phyloP scores from a whole-genome alignment of 129 eudicot species.

The Lactuca saligna region DNA sequence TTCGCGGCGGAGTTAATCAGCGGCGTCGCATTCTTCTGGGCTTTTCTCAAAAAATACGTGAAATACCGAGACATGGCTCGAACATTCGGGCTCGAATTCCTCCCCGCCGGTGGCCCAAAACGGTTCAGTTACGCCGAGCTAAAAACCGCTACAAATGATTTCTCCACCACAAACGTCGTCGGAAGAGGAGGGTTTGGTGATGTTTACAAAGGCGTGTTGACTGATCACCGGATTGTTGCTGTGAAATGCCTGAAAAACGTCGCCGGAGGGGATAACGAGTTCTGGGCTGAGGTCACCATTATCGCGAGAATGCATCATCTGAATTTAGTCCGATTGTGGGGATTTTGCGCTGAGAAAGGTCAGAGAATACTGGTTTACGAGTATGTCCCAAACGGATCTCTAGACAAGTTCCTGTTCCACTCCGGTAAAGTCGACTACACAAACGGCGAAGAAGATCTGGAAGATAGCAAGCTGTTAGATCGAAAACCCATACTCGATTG shows the following conservation, averaged over 20 bases:
- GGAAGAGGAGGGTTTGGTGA: constrained; percentile 89
- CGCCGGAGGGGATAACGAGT: constrained; percentile 71
- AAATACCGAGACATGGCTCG: constrained; percentile 95
- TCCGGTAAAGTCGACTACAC: constrained; percentile 22
- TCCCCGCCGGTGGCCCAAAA: constrained; percentile 83
- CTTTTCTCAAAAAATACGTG: constrained; percentile 69
- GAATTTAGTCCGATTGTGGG: constrained; percentile 85
- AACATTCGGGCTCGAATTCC: constrained; percentile 77
- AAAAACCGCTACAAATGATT: constrained; percentile 63
- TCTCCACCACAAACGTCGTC: constrained; percentile 48
- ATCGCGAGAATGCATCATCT: constrained; percentile 96
- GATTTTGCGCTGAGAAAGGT: constrained; percentile 90
- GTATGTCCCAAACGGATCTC: constrained; percentile 90
- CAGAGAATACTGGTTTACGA: constrained; percentile 77
- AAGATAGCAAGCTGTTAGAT: constrained; percentile 18
- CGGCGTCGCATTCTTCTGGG: constrained; percentile 85
- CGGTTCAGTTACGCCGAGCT: constrained; percentile 76
- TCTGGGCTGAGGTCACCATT: constrained; percentile 96
- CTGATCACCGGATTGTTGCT: constrained; percentile 76
- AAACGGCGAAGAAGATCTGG: constrained; percentile 11
- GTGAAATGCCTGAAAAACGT: constrained; percentile 73
- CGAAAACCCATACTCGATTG: constrained; percentile 73
- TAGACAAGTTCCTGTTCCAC: constrained; percentile 69
- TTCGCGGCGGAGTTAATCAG: constrained; percentile 80
- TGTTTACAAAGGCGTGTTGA: constrained; percentile 76